Conservation (phyloP, 140 eudicot species). For the Ambrosia hybrid region DNA sequence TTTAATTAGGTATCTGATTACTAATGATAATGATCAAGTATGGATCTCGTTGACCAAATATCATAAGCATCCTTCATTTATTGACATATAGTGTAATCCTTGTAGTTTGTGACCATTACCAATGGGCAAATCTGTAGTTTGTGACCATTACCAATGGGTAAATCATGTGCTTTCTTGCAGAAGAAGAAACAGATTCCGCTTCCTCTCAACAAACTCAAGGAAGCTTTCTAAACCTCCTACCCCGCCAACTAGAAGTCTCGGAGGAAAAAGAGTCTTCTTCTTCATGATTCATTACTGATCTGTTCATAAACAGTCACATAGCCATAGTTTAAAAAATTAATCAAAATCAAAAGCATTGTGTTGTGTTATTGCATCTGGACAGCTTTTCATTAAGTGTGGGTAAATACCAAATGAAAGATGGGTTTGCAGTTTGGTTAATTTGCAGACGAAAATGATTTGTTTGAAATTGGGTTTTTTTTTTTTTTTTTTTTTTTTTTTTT, state of each 20-base stretch:
- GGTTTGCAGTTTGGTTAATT: constrained; percentile 43
- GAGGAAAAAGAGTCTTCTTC: constrained; percentile 46
- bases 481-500: background rate
- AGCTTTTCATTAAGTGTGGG: constrained; percentile 40
- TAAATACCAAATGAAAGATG: constrained; percentile 42
- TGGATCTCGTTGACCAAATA: background rate
- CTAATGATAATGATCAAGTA: constrained; percentile 5
- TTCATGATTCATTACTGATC: constrained; percentile 36
- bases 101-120: no score
- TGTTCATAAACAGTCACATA: constrained; percentile 57
- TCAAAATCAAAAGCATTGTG: constrained; percentile 33
- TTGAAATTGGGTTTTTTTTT: constrained; percentile 20
- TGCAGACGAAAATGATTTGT: constrained; percentile 36
- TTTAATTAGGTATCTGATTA: background rate
- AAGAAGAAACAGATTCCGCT: constrained; percentile 64
- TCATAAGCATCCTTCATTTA: background rate
- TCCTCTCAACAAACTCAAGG: constrained; percentile 73
- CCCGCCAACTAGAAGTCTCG: constrained; percentile 66
- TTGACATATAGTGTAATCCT: no score
- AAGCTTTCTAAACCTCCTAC: constrained; percentile 82
- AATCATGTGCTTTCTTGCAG: constrained; percentile 34
- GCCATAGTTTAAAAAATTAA: constrained; percentile 38
- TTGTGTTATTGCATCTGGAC: constrained; percentile 36
- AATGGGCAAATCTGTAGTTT: no score
- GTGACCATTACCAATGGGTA: no score